A percentile compares a stretch with the other conserved stretches of the same genome.
Evolutionary conservation across 176 grass and related monocot genomes (phyloP).

Genomic region (Bromus sterilis): DNA sequence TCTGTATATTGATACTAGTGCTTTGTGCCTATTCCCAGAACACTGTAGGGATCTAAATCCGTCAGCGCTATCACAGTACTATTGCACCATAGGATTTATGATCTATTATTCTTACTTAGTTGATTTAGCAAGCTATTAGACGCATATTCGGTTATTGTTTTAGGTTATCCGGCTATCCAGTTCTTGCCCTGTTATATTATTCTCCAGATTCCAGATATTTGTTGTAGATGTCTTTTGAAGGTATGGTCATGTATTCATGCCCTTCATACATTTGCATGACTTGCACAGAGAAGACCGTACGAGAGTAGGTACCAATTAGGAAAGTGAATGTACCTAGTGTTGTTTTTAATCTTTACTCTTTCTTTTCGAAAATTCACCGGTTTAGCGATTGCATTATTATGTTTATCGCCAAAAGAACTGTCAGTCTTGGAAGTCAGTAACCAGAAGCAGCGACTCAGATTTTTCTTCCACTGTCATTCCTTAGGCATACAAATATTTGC

Average conservation of each 20-base stretch:
- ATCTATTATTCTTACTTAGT: conserved; percentile 2
- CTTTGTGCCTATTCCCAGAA: neutral
- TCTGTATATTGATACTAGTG: neutral
- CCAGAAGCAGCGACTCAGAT: neutral
- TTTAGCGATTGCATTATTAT: neutral
- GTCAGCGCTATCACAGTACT: neutral
- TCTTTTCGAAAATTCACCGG: neutral
- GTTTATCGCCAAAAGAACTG: neutral
- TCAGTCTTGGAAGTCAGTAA: neutral
- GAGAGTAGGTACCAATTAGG: neutral
- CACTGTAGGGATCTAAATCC: neutral
- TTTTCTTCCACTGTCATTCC: neutral
- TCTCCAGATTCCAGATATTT: conserved; percentile 5
- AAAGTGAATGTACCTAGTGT: neutral
- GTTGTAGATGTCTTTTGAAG: neutral
- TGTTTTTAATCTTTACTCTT: neutral
- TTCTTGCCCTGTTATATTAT: neutral
- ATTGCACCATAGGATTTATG: neutral
- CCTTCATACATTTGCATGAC: neutral
- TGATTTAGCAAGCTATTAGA: conserved; percentile 6
- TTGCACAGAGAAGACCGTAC: neutral
- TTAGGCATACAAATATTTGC: neutral
- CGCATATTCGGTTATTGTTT: neutral
- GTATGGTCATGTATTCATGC: neutral
- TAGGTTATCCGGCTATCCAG: conserved; percentile 7